These are phyloP conservation scores for Leptographium lundbergii DNA, from an alignment of 2,329 filamentous ascomycete genomes.

Conservation along the genomic window DNA sequence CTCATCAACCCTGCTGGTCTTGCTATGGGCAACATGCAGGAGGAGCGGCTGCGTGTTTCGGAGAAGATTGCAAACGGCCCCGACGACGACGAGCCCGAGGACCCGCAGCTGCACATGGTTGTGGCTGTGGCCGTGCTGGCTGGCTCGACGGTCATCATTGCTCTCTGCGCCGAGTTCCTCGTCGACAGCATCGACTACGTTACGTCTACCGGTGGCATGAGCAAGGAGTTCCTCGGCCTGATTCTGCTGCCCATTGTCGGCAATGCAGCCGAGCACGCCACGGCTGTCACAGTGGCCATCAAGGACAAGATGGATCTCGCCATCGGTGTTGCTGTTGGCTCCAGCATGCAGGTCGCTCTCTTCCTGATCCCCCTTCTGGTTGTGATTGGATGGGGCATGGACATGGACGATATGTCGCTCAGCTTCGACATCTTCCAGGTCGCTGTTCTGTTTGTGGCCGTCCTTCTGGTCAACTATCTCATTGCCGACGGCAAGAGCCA, in stretches of 20 bases:
- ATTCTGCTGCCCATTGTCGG: conserved; percentile 70
- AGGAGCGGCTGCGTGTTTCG: conserved; percentile 17
- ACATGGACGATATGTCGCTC: conserved; percentile 60
- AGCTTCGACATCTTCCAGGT: conserved; percentile 86
- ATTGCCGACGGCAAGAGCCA: conserved; percentile 75
- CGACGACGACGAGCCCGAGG: conserved; percentile 56
- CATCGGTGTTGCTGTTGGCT: conserved; percentile 69
- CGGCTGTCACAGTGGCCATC: conserved; percentile 64
- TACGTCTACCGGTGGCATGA: conserved; percentile 43
- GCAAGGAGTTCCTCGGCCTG: conserved; percentile 61
- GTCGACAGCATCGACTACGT: conserved; percentile 58
- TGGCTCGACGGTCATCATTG: conserved; percentile 66
- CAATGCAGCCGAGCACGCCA: conserved; percentile 70
- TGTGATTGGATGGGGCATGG: conserved; percentile 67
- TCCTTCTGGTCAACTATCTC: conserved; percentile 75
- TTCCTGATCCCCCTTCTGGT: conserved; percentile 69
- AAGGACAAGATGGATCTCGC: conserved; percentile 81
- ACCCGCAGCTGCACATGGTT: conserved; percentile 58
- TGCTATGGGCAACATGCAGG: conserved; percentile 18
- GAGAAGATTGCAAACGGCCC: conserved; percentile 15
- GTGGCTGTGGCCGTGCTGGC: conserved; percentile 62
- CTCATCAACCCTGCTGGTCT: conserved; percentile 27
- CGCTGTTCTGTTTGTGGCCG: conserved; percentile 70
- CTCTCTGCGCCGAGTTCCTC: conserved; percentile 65
- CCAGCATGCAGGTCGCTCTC: conserved; percentile 68